Evolutionary conservation across 805 yeast species (phyloP).

Genomic region (Ogataea corticis): DNA sequence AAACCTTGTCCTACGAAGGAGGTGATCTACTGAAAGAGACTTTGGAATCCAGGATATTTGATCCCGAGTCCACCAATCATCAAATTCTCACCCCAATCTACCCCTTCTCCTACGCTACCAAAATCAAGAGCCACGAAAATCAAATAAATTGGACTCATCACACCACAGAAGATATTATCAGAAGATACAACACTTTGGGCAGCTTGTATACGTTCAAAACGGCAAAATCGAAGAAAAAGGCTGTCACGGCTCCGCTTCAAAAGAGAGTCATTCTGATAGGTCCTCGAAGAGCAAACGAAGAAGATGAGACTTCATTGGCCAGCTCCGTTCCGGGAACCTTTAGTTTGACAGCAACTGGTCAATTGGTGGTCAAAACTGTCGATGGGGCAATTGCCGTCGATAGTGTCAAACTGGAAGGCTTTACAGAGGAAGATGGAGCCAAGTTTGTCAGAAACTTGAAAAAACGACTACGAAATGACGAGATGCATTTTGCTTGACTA

Average conservation of each 20-base stretch:
- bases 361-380: conserved; percentile 42
- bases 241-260: neutral
- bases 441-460: conserved; percentile 44
- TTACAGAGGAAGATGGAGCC: conserved; percentile 43
- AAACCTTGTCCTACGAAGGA: conserved; percentile 59
- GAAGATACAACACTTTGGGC: conserved; percentile 55
- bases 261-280: conserved; percentile 51
- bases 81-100: conserved; percentile 26
- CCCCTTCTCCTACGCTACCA: conserved; percentile 56
- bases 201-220: conserved; percentile 48
- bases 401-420: conserved; percentile 55
- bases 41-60: conserved; percentile 36
- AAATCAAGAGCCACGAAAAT: conserved; percentile 44
- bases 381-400: conserved; percentile 43
- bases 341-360: conserved; percentile 1
- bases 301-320: neutral
- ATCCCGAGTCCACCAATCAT: conserved; percentile 12
- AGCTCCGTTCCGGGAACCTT: conserved; percentile 31
- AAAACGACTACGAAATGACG: conserved; percentile 46
- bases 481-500: no score
- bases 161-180: conserved; percentile 39
- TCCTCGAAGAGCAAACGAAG: conserved; percentile 21
- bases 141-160: conserved; percentile 49
- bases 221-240: conserved; percentile 30
- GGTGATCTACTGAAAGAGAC: conserved; percentile 55